phyloP scores from a whole-genome alignment of 768 basidiomycete genomes.

The Hemileccinum impolitum region DNA sequence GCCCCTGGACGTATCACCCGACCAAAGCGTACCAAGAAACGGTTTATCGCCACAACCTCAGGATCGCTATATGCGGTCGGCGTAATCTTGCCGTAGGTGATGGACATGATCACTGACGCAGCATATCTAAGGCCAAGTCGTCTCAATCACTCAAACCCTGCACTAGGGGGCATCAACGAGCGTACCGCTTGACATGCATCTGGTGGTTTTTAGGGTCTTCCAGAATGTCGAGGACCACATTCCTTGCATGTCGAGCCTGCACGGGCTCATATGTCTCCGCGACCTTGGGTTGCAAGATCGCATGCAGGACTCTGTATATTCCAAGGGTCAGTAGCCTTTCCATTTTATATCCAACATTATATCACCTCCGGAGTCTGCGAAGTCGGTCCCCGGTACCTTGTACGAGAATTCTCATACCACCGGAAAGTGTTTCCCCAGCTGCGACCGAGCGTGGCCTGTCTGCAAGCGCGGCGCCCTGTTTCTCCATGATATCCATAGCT shows the following conservation, averaged over 20 bases:
- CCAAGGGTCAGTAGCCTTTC: neutral
- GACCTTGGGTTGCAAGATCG: constrained; percentile 31
- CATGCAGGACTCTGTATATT: constrained; percentile 30
- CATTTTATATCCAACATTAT: neutral
- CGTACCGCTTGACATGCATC: constrained; percentile 33
- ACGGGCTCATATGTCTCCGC: constrained; percentile 33
- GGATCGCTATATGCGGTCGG: constrained; percentile 37
- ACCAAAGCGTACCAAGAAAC: constrained; percentile 25
- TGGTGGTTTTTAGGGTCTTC: constrained; percentile 32
- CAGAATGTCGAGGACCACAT: constrained; percentile 34
- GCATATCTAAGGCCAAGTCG: constrained; percentile 30
- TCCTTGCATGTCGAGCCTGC: constrained; percentile 32
- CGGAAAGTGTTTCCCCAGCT: constrained; percentile 33
- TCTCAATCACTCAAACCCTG: neutral
- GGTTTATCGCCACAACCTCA: constrained; percentile 30
- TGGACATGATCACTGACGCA: constrained; percentile 36
- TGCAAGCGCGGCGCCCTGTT: constrained; percentile 32
- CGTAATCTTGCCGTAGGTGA: constrained; percentile 40
- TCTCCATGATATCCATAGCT: constrained; percentile 40
- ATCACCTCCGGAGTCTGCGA: constrained; percentile 28
- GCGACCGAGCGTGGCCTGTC: constrained; percentile 38
- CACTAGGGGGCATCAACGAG: neutral
- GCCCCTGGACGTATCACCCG: constrained; percentile 20
- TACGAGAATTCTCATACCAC: constrained; percentile 31
- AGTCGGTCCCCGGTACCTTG: constrained; percentile 29